These are phyloP conservation scores for Naganishia randhawae DNA, from an alignment of 768 basidiomycete species.

Conservation along the genomic window DNA sequence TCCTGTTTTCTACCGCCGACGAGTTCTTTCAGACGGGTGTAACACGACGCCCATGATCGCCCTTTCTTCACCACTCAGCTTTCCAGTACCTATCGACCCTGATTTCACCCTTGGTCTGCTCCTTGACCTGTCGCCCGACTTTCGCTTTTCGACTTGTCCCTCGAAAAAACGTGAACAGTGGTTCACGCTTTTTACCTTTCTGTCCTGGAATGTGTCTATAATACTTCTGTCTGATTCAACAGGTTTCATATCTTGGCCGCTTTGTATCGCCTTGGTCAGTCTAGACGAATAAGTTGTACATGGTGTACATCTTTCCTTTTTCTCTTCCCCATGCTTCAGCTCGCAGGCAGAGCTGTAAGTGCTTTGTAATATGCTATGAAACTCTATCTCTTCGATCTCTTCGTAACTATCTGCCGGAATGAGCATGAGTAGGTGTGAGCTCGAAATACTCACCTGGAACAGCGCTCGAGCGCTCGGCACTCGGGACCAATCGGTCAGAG, in stretches of 20 bases:
- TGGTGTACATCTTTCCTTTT: conserved; percentile 14
- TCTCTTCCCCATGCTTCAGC: neutral
- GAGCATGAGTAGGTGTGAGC: too few relatives aligned
- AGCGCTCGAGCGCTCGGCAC: too few relatives aligned
- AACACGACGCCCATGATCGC: neutral
- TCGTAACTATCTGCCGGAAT: too few relatives aligned
- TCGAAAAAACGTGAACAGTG: neutral
- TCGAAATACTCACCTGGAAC: too few relatives aligned
- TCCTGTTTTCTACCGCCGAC: conserved; percentile 31
- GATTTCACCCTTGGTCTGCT: neutral
- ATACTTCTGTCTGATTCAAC: neutral
- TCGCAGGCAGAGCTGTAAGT: neutral
- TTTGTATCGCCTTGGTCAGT: neutral
- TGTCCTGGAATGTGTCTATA: too few relatives aligned
- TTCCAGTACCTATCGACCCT: neutral
- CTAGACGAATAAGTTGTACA: neutral
- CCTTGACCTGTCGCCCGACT: conserved; percentile 1
- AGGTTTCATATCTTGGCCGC: neutral
- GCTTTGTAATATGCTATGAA: too few relatives aligned
- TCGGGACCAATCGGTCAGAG: too few relatives aligned
- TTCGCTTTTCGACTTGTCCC: conserved; percentile 9
- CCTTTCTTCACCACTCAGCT: neutral
- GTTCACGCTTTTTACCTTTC: too few relatives aligned
- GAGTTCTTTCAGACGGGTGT: conserved; percentile 19
- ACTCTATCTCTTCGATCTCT: too few relatives aligned